Conservation (phyloP, 2,329 filamentous ascomycete genomes). For the Aspergillus fumigatiaffinis region DNA sequence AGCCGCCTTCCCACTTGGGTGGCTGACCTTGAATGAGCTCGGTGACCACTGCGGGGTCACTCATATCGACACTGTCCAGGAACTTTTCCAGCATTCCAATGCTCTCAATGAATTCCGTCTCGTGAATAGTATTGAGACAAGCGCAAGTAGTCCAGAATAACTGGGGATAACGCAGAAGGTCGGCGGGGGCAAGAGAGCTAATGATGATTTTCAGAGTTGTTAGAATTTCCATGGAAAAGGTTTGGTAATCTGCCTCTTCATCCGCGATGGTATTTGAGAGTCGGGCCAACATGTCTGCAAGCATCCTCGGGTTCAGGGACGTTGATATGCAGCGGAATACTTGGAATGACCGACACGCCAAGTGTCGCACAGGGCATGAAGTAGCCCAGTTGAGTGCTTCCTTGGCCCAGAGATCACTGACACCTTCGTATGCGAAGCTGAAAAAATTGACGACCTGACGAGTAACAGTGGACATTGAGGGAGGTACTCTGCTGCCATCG, state of each 20-base stretch:
- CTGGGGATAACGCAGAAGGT: constrained; percentile 85
- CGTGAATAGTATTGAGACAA: constrained; percentile 94
- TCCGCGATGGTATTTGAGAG: constrained; percentile 97
- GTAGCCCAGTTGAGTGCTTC: constrained; percentile 93
- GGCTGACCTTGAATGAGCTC: constrained; percentile 76
- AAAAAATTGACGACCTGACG: constrained; percentile 81
- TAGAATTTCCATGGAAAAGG: constrained; percentile 96
- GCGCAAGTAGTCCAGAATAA: constrained; percentile 98
- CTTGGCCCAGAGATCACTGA: constrained; percentile 88
- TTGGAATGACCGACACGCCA: constrained; percentile 96
- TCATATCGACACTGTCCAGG: constrained; percentile 77
- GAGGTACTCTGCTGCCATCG: constrained; percentile 73
- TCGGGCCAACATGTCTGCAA: constrained; percentile 92
- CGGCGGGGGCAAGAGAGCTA: constrained; percentile 71
- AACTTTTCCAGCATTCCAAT: constrained; percentile 87
- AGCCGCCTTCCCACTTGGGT: constrained; percentile 79
- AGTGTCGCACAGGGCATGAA: constrained; percentile 88
- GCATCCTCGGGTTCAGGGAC: constrained; percentile 85
- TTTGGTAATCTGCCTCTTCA: constrained; percentile 88
- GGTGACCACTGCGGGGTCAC: constrained; percentile 63
- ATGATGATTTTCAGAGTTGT: constrained; percentile 93
- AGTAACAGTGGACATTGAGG: constrained; percentile 82
- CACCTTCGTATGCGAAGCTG: constrained; percentile 73
- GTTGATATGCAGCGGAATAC: constrained; percentile 93
- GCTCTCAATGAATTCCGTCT: constrained; percentile 88